Conservation (phyloP, 2,329 filamentous ascomycete genomes). For the Periconia digitata region DNA sequence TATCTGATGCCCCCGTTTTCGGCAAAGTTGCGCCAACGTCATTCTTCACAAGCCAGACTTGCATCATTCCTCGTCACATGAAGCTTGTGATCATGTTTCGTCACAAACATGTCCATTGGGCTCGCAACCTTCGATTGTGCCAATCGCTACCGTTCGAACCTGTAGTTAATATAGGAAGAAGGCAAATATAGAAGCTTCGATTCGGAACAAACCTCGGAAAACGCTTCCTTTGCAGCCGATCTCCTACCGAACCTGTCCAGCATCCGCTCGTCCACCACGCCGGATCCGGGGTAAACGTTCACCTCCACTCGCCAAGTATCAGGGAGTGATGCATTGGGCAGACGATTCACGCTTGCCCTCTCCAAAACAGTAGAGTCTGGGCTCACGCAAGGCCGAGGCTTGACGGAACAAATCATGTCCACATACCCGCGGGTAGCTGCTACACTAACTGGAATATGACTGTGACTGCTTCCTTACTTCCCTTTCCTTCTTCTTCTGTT, state of each 20-base stretch:
- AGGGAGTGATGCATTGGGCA: slow-evolving; percentile 4
- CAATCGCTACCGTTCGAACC: no score
- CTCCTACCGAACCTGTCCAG: slow-evolving; percentile 25
- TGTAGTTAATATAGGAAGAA: no score
- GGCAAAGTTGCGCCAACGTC: slow-evolving; percentile 23
- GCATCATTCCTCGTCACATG: background rate
- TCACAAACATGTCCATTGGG: background rate
- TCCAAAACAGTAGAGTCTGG: slow-evolving; percentile 17
- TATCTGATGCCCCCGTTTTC: background rate
- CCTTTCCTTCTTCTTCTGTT: slow-evolving; percentile 5
- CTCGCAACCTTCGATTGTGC: background rate
- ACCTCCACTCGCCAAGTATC: slow-evolving; percentile 17
- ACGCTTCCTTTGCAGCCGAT: slow-evolving; percentile 26
- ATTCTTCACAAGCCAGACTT: slow-evolving; percentile 35
- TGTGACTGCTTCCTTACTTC: slow-evolving; percentile 20
- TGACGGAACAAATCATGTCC: slow-evolving; percentile 28
- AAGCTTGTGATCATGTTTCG: background rate
- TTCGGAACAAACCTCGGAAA: slow-evolving; percentile 6
- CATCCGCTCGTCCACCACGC: slow-evolving; percentile 40
- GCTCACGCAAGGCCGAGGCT: slow-evolving; percentile 39
- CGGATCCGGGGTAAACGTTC: slow-evolving; percentile 33
- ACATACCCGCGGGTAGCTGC: slow-evolving; percentile 35
- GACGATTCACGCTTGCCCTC: slow-evolving; percentile 20
- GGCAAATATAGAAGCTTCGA: no score
- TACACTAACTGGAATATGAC: slow-evolving; percentile 23